These are phyloP conservation scores for Turritis glabra DNA, from an alignment of 345 rosid species.

Conservation along the genomic window DNA sequence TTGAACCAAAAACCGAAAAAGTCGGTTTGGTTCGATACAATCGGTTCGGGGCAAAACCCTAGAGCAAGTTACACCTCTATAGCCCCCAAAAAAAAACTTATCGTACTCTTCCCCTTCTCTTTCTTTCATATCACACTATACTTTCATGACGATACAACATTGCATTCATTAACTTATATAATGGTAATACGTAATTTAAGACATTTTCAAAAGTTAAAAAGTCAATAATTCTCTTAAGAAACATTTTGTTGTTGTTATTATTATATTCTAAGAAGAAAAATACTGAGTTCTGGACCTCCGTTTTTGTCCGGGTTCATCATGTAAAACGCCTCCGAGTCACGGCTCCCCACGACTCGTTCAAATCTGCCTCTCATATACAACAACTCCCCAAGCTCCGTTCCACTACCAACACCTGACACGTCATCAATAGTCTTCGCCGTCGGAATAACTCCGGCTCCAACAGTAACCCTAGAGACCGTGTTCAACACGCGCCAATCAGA, in stretches of 20 bases:
- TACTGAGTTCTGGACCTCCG: constrained; percentile 92
- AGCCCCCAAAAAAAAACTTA: too few relatives aligned
- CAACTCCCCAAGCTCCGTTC: constrained; percentile 67
- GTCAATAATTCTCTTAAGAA: constrained; percentile 5
- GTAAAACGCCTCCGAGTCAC: constrained; percentile 96
- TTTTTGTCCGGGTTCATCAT: constrained; percentile 94
- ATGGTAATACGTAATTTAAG: constrained; percentile 1
- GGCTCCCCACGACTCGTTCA: constrained; percentile 89
- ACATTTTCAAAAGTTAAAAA: constrained; percentile 9
- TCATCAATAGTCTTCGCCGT: constrained; percentile 40
- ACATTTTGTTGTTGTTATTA: constrained; percentile 25
- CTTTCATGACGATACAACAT: constrained; percentile 30
- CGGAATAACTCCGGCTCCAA: constrained; percentile 89
- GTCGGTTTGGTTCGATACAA: too few relatives aligned
- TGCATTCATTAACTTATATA: constrained; percentile 14
- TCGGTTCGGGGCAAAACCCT: too few relatives aligned
- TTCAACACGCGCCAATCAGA: constrained; percentile 73
- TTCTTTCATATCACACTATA: too few relatives aligned
- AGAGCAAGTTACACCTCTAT: too few relatives aligned
- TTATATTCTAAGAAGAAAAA: constrained; percentile 78
- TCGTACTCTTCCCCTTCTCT: too few relatives aligned
- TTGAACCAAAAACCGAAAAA: too few relatives aligned
- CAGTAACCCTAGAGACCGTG: constrained; percentile 71
- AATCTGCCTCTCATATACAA: constrained; percentile 86
- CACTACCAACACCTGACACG: constrained; percentile 24